These are phyloP conservation scores for Caloboletus inedulis DNA, from an alignment of 1,284 basidiomycete genomes.

Conservation along the genomic window DNA sequence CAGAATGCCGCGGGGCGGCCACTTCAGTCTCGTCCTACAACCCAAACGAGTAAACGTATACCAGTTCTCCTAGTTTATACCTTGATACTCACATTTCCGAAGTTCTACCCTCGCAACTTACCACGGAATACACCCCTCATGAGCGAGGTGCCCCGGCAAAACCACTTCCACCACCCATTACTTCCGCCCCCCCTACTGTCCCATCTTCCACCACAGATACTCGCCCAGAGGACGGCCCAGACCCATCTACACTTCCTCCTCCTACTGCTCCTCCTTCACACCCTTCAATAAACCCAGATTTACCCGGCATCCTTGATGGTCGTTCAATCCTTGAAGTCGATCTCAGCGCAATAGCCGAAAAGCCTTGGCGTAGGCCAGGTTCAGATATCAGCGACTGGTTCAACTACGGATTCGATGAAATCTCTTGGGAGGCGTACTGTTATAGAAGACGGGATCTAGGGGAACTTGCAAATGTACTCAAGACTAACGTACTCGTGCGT, in stretches of 20 bases:
- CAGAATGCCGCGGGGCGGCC: conserved; percentile 30
- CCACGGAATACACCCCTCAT: conserved; percentile 89
- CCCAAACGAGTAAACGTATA: conserved; percentile 35
- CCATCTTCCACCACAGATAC: conserved; percentile 24
- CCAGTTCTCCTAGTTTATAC: neutral
- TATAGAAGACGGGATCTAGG: conserved; percentile 81
- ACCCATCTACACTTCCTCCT: conserved; percentile 60
- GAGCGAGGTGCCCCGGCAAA: conserved; percentile 52
- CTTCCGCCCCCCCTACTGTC: conserved; percentile 21
- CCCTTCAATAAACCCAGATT: conserved; percentile 68
- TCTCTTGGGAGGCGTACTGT: conserved; percentile 91
- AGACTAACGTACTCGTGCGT: conserved; percentile 73
- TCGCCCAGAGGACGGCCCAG: conserved; percentile 49
- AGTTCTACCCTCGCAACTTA: conserved; percentile 57
- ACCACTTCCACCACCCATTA: conserved; percentile 19
- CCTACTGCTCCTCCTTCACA: conserved; percentile 71
- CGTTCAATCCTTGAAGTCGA: conserved; percentile 90
- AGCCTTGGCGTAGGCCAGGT: conserved; percentile 91
- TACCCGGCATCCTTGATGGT: conserved; percentile 68
- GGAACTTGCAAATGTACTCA: conserved; percentile 73
- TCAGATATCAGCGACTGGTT: conserved; percentile 97
- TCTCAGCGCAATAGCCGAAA: conserved; percentile 75
- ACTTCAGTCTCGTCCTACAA: conserved; percentile 24
- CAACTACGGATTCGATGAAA: conserved; percentile 99
- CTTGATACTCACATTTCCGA: conserved; percentile 14